These are phyloP conservation scores for Auricularia cornea DNA, from an alignment of 768 basidiomycete species.

Conservation along the genomic window DNA sequence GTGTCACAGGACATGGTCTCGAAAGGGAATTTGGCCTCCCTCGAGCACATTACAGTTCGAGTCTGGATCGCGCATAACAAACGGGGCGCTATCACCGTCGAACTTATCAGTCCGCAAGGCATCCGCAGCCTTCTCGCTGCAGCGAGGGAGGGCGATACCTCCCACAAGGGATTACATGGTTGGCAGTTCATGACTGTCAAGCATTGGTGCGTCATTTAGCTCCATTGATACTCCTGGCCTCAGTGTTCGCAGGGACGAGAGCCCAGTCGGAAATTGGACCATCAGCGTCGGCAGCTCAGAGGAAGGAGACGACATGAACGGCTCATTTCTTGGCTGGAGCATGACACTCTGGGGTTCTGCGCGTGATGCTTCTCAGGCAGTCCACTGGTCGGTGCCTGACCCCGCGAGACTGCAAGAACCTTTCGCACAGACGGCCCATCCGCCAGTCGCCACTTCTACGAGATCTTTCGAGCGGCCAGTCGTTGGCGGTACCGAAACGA, in stretches of 20 bases:
- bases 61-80: constrained; percentile 36
- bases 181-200: constrained; percentile 46
- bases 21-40: constrained; percentile 31
- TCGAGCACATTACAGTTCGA: constrained; percentile 40
- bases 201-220: constrained; percentile 32
- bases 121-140: constrained; percentile 34
- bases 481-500: too few species aligned
- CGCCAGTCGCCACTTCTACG: background rate
- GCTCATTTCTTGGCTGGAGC: constrained; percentile 83
- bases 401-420: constrained; percentile 1
- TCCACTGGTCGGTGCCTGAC: constrained; percentile 27
- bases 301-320: constrained; percentile 27
- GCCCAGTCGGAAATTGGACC: constrained; percentile 49
- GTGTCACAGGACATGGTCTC: constrained; percentile 24
- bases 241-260: constrained; percentile 35
- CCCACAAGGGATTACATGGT: constrained; percentile 29
- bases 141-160: constrained; percentile 32
- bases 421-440: background rate
- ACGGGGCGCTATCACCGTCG: constrained; percentile 39
- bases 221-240: background rate
- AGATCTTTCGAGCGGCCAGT: background rate
- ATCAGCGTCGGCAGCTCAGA: constrained; percentile 35
- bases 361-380: constrained; percentile 58
- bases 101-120: constrained; percentile 34
- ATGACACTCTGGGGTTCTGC: constrained; percentile 91